These are phyloP conservation scores for Chalciporus sphaerocephalus DNA, from an alignment of 768 basidiomycete species.

Conservation along the genomic window DNA sequence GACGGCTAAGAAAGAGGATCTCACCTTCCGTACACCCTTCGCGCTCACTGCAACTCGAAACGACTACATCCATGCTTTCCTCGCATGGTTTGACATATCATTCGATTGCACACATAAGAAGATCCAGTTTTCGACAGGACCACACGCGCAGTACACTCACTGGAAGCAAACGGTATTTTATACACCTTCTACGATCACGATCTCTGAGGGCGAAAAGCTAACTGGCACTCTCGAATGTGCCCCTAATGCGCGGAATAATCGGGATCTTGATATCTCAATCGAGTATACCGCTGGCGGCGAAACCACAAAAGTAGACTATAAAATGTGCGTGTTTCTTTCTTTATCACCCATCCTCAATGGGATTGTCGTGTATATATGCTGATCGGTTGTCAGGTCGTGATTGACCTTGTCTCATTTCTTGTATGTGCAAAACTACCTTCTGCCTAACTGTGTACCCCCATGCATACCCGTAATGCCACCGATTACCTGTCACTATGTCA, in stretches of 20 bases:
- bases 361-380: conserved; percentile 38
- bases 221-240: conserved; percentile 69
- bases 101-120: conserved; percentile 97
- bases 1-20: conserved; percentile 93
- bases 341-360: conserved; percentile 6
- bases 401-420: conserved; percentile 17
- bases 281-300: conserved; percentile 51
- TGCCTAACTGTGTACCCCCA: conserved; percentile 12
- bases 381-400: conserved; percentile 75
- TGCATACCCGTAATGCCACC: conserved; percentile 3
- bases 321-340: conserved; percentile 68
- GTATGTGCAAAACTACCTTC: conserved; percentile 3
- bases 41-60: conserved; percentile 76
- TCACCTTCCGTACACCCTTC: conserved; percentile 81
- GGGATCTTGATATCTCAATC: conserved; percentile 89
- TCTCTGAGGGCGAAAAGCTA: conserved; percentile 69
- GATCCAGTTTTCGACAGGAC: conserved; percentile 94
- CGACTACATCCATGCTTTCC: conserved; percentile 96
- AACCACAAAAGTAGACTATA: conserved; percentile 54
- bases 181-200: conserved; percentile 71
- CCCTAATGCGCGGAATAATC: conserved; percentile 89
- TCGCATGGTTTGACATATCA: conserved; percentile 97
- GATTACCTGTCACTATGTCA: neutral
- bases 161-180: conserved; percentile 99
- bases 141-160: conserved; percentile 93